Evolutionary conservation across 78 protist species (phyloP).

Genomic region (Protostelium mycophagum): DNA sequence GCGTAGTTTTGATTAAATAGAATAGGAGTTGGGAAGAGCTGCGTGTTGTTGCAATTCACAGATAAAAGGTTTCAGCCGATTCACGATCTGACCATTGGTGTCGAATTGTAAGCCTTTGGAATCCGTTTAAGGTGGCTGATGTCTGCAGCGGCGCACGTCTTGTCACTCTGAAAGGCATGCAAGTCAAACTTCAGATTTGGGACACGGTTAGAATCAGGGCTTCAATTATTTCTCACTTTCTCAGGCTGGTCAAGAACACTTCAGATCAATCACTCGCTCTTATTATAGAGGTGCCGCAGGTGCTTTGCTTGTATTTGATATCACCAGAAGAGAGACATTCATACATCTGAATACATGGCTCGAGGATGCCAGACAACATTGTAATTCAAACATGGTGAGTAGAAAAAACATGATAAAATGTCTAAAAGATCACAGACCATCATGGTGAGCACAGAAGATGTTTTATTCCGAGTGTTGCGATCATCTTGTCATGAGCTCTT

Average conservation of each 20-base stretch:
- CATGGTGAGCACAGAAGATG: neutral
- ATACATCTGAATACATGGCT: slow-evolving; percentile 82
- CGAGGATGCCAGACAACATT: slow-evolving; percentile 65
- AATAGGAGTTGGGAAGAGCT: slow-evolving; percentile 91
- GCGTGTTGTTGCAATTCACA: slow-evolving; percentile 94
- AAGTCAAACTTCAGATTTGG: slow-evolving; percentile 97
- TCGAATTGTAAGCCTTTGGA: slow-evolving; percentile 69
- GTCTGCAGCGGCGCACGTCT: slow-evolving; percentile 66
- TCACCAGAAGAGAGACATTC: slow-evolving; percentile 85
- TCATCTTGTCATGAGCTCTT: neutral
- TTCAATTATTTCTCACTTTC: neutral
- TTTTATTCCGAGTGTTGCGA: neutral
- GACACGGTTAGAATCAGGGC: slow-evolving; percentile 41
- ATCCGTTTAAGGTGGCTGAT: slow-evolving; percentile 55
- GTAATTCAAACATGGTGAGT: slow-evolving; percentile 65
- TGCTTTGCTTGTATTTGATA: slow-evolving; percentile 50
- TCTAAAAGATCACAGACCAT: neutral
- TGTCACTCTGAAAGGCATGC: slow-evolving; percentile 60
- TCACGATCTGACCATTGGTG: slow-evolving; percentile 97
- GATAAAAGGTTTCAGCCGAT: slow-evolving; percentile 94
- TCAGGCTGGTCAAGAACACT: slow-evolving; percentile 93
- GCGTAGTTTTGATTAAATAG: neutral
- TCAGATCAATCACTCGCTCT: slow-evolving; percentile 95
- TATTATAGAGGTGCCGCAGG: slow-evolving; percentile 95
- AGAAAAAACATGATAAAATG: neutral